Evolutionary conservation across 164 flowering plant genomes (phyloP).

Genomic region (Sextonia rubra): DNA sequence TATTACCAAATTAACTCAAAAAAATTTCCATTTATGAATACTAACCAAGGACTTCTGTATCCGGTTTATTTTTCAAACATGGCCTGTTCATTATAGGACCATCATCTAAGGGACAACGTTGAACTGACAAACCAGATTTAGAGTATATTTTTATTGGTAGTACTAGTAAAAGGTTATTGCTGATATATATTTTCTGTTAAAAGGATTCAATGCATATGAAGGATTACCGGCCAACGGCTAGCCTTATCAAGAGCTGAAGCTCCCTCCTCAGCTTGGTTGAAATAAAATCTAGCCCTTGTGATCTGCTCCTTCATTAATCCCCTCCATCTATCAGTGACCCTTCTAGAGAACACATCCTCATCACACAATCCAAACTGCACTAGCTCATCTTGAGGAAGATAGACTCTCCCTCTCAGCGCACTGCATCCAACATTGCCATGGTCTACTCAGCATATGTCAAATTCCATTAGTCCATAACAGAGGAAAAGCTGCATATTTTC

Average conservation of each 20-base stretch:
- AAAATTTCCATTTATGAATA: not conserved
- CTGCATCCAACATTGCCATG: slow-evolving; percentile 21
- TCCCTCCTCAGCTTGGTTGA: slow-evolving; percentile 60
- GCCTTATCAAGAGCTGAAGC: slow-evolving; percentile 58
- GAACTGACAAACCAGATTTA: too few relatives aligned
- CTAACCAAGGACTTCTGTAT: not conserved
- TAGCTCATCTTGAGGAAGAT: slow-evolving; percentile 87
- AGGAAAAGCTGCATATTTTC: too few relatives aligned
- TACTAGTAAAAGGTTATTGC: too few relatives aligned
- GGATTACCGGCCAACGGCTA: slow-evolving; percentile 73
- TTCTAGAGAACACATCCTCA: slow-evolving; percentile 52
- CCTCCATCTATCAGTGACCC: slow-evolving; percentile 53
- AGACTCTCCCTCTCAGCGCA: slow-evolving; percentile 70
- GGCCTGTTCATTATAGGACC: too few relatives aligned
- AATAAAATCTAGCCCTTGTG: slow-evolving; percentile 58
- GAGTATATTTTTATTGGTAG: too few relatives aligned
- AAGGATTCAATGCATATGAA: too few relatives aligned
- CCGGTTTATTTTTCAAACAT: too few relatives aligned
- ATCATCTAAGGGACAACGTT: too few relatives aligned
- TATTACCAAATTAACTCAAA: not conserved
- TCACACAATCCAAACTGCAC: slow-evolving; percentile 58
- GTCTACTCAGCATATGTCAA: too few relatives aligned
- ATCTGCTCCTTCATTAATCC: slow-evolving; percentile 80
- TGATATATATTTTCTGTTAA: too few relatives aligned
- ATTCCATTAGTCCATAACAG: too few relatives aligned